Evolutionary conservation across 345 rosid genomes (phyloP).

Genomic region (Lagerstroemia speciosa): DNA sequence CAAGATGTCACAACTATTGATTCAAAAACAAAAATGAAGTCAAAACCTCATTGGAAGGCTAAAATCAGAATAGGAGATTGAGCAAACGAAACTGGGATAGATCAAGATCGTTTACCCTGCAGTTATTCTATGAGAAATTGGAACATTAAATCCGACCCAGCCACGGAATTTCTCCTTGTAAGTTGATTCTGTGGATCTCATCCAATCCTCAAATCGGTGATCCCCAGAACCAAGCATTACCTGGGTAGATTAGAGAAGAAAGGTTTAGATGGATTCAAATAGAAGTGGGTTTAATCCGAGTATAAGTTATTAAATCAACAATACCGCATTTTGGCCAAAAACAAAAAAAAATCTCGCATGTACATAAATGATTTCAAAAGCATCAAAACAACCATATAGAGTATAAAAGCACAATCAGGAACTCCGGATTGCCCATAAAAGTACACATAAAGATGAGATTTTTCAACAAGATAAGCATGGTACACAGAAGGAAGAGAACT

Average conservation of each 20-base stretch:
- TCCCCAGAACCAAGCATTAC: constrained; percentile 97
- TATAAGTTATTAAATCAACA: neutral
- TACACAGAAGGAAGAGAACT: constrained; percentile 17
- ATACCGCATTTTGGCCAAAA: neutral
- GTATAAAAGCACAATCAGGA: neutral
- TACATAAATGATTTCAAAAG: neutral
- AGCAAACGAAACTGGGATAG: neutral
- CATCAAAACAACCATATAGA: neutral
- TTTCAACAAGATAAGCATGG: neutral
- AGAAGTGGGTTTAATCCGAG: neutral
- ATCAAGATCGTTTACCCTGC: constrained; percentile 58
- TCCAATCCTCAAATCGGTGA: constrained; percentile 69
- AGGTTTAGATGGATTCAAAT: neutral
- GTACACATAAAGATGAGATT: neutral
- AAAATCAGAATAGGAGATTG: neutral
- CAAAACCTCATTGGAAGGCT: neutral
- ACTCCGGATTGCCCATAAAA: neutral
- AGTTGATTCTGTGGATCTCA: constrained; percentile 62
- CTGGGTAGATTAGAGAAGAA: constrained; percentile 25
- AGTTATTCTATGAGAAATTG: constrained; percentile 85
- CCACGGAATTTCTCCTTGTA: constrained; percentile 79
- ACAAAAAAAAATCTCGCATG: neutral
- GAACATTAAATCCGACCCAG: constrained; percentile 94
- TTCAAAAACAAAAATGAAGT: constrained; percentile 7
- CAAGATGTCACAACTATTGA: constrained; percentile 83